Base-by-base conservation (phyloP, 1,139 yeast species). In the Dujonia santamariae region DNA sequence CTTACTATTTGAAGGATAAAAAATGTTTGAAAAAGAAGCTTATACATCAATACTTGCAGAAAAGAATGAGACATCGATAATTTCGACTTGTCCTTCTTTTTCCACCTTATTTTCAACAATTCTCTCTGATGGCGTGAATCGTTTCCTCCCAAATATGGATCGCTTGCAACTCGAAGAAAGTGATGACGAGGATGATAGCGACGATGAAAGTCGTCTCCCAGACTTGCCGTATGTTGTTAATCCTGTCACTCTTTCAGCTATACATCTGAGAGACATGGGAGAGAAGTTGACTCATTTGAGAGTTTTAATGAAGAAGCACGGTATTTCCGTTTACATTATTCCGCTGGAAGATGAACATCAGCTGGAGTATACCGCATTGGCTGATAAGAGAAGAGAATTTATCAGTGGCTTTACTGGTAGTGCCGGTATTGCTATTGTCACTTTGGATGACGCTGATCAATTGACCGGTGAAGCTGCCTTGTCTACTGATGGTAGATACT, bases 331-430 rank as follows among this genome's bases (percentile, higher is more conserved):
- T 2, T 76, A 76, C 44, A 63, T 76, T 21, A 59, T 76, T 6
- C 80, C 82, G 2, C 69, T 77, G n/a, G 80, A 73, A 45, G 82
- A 76, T 47, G 79, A 75, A 40, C 82, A 76, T 47, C 78, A 70
- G 42, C 67, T 76, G 11, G 81, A 76, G 41, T 67, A 73, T 42
- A 72, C 79, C 1, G 66, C 79, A 0, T 50, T 60, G 13, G 64
- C 75, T 2, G 81, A 76, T 39, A 72, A 64, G 35, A 57, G 80
- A 35, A 56, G 80, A 37, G 76, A 65, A 41, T 76, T 45, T 42
- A 61, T 76, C 12, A 54, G 71, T 13, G 81, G 77, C 0, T 76
- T 76, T 44, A 70, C 78, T 2, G 82, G 82, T 1, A 71, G 78
- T 47, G 76, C 80, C 7, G 82, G 82, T 8, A 53, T 74, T 16